Evolutionary conservation across 306 rosid genomes (phyloP).

Genomic region (Quillaja saponaria): DNA sequence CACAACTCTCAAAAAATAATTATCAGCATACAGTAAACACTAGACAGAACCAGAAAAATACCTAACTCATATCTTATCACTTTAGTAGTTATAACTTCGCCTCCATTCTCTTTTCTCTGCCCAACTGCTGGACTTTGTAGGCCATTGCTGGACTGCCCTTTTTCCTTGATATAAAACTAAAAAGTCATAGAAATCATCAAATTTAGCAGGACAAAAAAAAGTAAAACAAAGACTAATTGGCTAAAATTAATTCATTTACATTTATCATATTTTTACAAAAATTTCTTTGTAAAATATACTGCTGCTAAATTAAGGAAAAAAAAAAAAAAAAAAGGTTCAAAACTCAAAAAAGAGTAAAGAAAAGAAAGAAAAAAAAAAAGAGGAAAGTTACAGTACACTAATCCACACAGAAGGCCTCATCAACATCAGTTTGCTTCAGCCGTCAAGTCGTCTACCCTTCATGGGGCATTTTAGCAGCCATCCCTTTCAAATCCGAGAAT

Average conservation of each 20-base stretch:
- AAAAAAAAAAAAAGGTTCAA: not conserved
- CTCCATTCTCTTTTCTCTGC: constrained; percentile 33
- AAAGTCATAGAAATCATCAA: too few species aligned
- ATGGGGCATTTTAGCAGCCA: constrained; percentile 48
- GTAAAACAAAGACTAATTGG: constrained; percentile 11
- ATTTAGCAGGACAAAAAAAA: too few species aligned
- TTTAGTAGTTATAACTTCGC: constrained; percentile 62
- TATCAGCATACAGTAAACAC: constrained; percentile 36
- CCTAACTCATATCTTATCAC: constrained; percentile 71
- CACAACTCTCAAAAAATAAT: constrained; percentile 22
- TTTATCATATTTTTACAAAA: constrained; percentile 60
- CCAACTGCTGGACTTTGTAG: constrained; percentile 56
- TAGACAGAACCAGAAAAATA: constrained; percentile 52
- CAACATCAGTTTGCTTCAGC: constrained; percentile 60
- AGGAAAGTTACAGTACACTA: constrained; percentile 28
- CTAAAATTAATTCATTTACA: constrained; percentile 48
- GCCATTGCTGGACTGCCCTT: constrained; percentile 49
- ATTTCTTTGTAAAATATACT: constrained; percentile 47
- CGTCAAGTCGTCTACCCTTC: constrained; percentile 39
- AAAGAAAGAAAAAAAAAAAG: not conserved
- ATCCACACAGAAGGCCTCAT: constrained; percentile 61
- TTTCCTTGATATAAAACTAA: too few species aligned
- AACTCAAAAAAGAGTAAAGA: constrained; percentile 5
- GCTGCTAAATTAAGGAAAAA: not conserved
- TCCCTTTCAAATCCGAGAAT: not conserved